Base-by-base conservation (phyloP, 371 early-diverging fungal species). In the Mortierella sp. region DNA sequence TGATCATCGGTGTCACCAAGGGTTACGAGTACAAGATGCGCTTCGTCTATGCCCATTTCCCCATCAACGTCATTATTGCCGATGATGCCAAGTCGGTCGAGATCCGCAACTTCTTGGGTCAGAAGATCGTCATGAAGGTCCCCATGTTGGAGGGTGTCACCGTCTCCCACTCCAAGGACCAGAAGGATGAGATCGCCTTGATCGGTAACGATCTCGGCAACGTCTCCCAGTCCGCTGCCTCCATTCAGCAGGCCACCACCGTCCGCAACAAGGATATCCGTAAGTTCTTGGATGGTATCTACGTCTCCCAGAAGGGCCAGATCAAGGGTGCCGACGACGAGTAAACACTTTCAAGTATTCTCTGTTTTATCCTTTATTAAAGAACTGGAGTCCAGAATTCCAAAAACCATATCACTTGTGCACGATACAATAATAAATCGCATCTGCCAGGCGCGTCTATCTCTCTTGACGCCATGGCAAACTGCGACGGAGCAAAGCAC, bases 261-360 rank as follows among this genome's bases (percentile, higher is more conserved):
- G 95, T 93, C 79, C 92, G 91, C 83, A 94, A 94, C 87, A 94
- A 95, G 89, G 99, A 97, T 95, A 96, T 97, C 86, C 95, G 99
- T 89, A 97, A 99, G 89, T 99, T 99, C 94, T 89, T 99, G 84
- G 99, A 99, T 85, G 99, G 98, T 91, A 93, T 98, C 93, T 98
- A 97, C 92, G 95, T 98, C 67, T 96, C 97, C 60, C 94, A 95
- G 84, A 81, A 81, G 79, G 80, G 76, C 49, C 60, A 58, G 61
- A 42, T 75, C 69, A 75, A 75, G 76, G 69, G 60, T 60, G 70
- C 65, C 41, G 76, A 58, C 53, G 72, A 70, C 53, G 70, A 76
- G 54, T 76, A 75, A 76, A 68, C n/a, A 21, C 27, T 26, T 21
- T 23, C 32, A 11, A 30, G 31, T 43, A 31, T 24, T 12, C 27